phyloP scores from a whole-genome alignment of 2,329 filamentous ascomycete genomes.

The Botrytis elliptica region DNA sequence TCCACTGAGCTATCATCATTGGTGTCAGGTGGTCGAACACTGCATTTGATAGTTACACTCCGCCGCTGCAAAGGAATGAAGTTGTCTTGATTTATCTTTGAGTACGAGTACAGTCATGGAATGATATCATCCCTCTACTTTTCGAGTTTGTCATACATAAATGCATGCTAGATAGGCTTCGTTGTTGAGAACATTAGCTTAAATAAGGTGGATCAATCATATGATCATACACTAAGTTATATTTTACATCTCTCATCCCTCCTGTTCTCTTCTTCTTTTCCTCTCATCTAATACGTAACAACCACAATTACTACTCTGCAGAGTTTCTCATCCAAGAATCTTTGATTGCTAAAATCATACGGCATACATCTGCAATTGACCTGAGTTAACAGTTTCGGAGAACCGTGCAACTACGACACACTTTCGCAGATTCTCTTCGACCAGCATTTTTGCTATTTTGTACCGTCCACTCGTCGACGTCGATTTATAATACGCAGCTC shows the following conservation, averaged over 20 bases:
- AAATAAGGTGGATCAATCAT: slow-evolving; percentile 12
- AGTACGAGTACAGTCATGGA: not conserved
- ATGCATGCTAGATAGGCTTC: not conserved
- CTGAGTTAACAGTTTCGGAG: slow-evolving; percentile 9
- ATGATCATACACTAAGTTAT: slow-evolving; percentile 17
- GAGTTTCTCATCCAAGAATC: slow-evolving; percentile 10
- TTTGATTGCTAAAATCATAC: slow-evolving; percentile 19
- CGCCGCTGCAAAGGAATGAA: not conserved
- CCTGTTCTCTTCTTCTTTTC: not conserved
- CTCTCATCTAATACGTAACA: not conserved
- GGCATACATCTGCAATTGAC: slow-evolving; percentile 14
- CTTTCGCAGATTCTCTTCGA: not conserved
- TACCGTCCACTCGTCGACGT: not conserved
- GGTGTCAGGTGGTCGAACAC: not conserved
- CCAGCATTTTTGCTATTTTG: slow-evolving; percentile 12
- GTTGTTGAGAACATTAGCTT: not conserved
- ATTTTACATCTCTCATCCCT: slow-evolving; percentile 14
- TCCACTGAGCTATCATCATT: slow-evolving; percentile 10
- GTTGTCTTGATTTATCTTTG: not conserved
- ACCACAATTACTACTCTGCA: slow-evolving; percentile 2
- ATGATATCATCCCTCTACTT: not conserved
- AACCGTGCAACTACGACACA: not conserved
- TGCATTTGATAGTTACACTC: slow-evolving; percentile 1
- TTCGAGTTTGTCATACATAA: not conserved
- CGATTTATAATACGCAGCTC: not conserved